Percentiles rank a stretch among this genome's conserved stretches.
Evolutionary conservation across 345 rosid species (phyloP).

Genomic region (Hypericum perforatum): DNA sequence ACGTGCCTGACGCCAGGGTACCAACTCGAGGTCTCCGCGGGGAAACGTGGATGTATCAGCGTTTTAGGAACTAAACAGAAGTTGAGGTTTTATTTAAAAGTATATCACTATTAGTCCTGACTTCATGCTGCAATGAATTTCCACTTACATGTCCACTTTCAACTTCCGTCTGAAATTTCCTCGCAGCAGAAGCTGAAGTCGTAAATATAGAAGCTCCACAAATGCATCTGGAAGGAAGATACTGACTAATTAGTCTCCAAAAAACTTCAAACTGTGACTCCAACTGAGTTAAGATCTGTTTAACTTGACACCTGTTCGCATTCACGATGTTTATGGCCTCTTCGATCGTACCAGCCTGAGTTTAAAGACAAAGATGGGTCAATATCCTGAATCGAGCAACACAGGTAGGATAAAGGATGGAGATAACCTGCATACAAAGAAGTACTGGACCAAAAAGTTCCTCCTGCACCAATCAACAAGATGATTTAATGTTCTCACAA

Average conservation of each 20-base stretch:
- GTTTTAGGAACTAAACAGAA: too few relatives aligned
- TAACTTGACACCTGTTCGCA: conserved; percentile 33
- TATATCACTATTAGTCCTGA: too few relatives aligned
- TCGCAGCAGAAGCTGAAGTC: conserved; percentile 14
- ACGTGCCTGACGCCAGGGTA: too few relatives aligned
- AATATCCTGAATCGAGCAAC: not conserved
- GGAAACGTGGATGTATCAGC: too few relatives aligned
- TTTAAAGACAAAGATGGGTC: not conserved
- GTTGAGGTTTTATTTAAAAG: too few relatives aligned
- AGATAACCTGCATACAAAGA: conserved; percentile 46
- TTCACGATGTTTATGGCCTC: conserved; percentile 50
- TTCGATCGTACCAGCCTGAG: conserved; percentile 39
- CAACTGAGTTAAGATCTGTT: not conserved
- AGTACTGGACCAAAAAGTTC: conserved; percentile 47
- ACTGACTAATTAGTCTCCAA: not conserved
- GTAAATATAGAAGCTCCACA: conserved; percentile 22
- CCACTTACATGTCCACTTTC: conserved; percentile 20
- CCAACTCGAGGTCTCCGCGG: too few relatives aligned
- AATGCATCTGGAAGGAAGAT: conserved; percentile 7
- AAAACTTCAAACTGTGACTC: too few relatives aligned
- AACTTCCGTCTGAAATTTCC: conserved; percentile 20
- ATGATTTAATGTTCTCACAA: not conserved
- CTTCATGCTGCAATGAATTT: too few relatives aligned
- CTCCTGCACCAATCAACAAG: conserved; percentile 29
- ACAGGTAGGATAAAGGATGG: conserved; percentile 1